A percentile compares a stretch with the other conserved stretches of the same genome.
These are phyloP conservation scores for Lathyrus tuberosus DNA, from an alignment of 306 rosid genomes.

Conservation along the genomic window DNA sequence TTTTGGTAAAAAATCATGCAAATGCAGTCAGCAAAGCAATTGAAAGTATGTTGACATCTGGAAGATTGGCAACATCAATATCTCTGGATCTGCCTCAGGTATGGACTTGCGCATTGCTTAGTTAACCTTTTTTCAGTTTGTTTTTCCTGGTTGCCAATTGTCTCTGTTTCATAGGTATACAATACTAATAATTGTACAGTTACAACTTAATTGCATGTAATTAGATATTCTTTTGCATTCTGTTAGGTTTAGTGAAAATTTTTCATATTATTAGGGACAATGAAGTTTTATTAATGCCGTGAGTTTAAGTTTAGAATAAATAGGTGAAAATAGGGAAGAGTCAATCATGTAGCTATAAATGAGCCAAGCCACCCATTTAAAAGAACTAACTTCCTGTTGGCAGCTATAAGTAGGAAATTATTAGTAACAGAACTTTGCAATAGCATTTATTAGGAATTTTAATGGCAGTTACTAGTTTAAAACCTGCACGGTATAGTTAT, in stretches of 20 bases:
- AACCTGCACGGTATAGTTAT: too few relatives aligned
- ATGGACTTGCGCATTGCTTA: constrained; percentile 35
- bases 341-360: not conserved
- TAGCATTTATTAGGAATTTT: constrained; percentile 1
- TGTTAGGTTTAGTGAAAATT: too few relatives aligned
- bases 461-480: not conserved
- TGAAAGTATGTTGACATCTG: constrained; percentile 83
- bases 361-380: constrained; percentile 2
- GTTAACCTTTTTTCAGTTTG: constrained; percentile 13
- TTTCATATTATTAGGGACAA: too few relatives aligned
- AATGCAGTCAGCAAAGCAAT: constrained; percentile 54
- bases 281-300: too few relatives aligned
- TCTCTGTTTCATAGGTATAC: not conserved
- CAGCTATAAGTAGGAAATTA: not conserved
- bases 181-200: not conserved
- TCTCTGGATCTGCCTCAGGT: constrained; percentile 98
- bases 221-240: not conserved
- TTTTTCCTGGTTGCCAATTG: constrained; percentile 7
- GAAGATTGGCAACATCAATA: constrained; percentile 62
- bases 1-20: constrained; percentile 62
- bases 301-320: too few relatives aligned
- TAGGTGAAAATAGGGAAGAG: too few relatives aligned
- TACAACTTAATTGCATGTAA: not conserved
- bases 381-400: not conserved
- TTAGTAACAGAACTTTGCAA: not conserved